Evolutionary conservation across 345 rosid genomes (phyloP), one percentile per base, ranked within the genome.

Genomic region (Pugionium cornutum): DNA sequence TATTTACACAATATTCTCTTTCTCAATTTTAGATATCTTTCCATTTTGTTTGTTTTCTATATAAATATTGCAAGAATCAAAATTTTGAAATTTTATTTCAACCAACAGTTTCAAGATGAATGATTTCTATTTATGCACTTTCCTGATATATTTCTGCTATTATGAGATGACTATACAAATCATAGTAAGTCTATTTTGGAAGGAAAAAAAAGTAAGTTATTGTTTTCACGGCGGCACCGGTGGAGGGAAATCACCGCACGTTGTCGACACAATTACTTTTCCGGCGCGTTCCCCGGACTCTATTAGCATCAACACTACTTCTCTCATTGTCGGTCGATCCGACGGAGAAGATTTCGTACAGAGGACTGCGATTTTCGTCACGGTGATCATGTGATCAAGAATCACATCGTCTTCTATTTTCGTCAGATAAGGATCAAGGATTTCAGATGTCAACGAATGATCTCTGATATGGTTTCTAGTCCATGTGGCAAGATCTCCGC

Each of bases 241-340:
- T 55, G 73, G 68, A 61, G 77, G 77, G 32, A 74, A 45, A 48
- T 74, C 77, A n/a, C 73, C 45, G 59, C 69, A 74, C 11, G 77
- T 74, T 29, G 81, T 70, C 32, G 89, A 77, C 9, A 61, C 77
- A 46, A 70, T 62, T 0, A 66, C 77, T 68, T 73, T 69, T 2
- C 80, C 86, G 67, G 77, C 79, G 4, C 70, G 84, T 64, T 80
- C 77, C 8, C 75, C 84, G 9, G 98, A 89, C 72, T 92, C 97
- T 0, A 84, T 68, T 29, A 92, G 84, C 97, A 89, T 89, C 50
- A 53, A 56, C 31, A 89, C 92, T 34, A 86, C 97, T 80, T 84
- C 92, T 41, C 96, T 82, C 95, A 89, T 92, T 32, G 97, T 76
- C n/a, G 98, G 98, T 44, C 98, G 77, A 50, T 84, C 94, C 1